A percentile compares a stretch with the other conserved stretches of the same genome.
phyloP scores from a whole-genome alignment of 345 rosid genomes.

The Hirschfeldia incana region DNA sequence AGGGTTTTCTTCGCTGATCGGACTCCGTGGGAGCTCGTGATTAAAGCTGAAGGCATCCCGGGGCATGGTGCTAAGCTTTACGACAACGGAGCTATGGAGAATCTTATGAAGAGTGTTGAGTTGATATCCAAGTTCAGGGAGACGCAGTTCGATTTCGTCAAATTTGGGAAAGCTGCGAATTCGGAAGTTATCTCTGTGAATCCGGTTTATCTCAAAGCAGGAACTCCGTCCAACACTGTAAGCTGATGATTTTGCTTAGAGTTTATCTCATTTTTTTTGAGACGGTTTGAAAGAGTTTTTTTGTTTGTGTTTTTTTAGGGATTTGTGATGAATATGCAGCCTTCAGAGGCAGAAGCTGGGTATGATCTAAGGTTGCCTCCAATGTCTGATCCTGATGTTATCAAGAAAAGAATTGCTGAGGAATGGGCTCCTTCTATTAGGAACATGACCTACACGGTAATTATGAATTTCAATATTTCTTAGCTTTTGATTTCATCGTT shows the following conservation, averaged over 20 bases:
- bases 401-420: slow-evolving; percentile 64
- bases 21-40: slow-evolving; percentile 59
- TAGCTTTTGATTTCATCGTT: background rate
- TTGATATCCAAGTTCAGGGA: slow-evolving; percentile 66
- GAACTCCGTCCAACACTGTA: slow-evolving; percentile 65
- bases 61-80: slow-evolving; percentile 86
- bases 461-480: background rate
- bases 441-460: slow-evolving; percentile 75
- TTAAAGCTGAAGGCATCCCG: slow-evolving; percentile 62
- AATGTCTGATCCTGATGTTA: slow-evolving; percentile 57
- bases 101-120: slow-evolving; percentile 85
- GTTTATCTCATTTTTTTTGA: too few species aligned
- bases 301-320: slow-evolving; percentile 46
- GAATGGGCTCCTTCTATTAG: slow-evolving; percentile 90
- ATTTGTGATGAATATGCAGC: slow-evolving; percentile 92
- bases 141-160: slow-evolving; percentile 67
- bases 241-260: slow-evolving; percentile 21
- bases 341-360: slow-evolving; percentile 95
- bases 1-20: slow-evolving; percentile 80
- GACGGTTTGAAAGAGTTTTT: background rate
- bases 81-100: slow-evolving; percentile 84
- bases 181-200: slow-evolving; percentile 85
- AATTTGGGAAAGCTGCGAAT: slow-evolving; percentile 63
- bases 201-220: slow-evolving; percentile 84
- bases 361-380: slow-evolving; percentile 85